Evolutionary conservation across 768 basidiomycete genomes (phyloP), one percentile per base, ranked within the genome.

Genomic region (Mycena belliarum): DNA sequence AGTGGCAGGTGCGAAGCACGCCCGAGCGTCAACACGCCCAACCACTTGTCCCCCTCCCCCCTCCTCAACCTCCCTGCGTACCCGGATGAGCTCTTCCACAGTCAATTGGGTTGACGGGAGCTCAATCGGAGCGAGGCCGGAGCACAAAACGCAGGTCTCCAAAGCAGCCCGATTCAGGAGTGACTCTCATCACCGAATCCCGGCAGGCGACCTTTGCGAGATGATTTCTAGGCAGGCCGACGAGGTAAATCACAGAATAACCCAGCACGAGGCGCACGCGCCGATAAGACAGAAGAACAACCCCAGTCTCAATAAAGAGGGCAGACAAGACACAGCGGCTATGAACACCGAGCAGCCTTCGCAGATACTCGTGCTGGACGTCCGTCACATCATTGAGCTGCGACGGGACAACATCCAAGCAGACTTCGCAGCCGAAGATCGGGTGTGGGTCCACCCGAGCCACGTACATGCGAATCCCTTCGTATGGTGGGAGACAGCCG

Each of bases 371-470:
- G 10, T 51, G 50, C 11, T 51, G 50, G 9, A 51, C 42, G 24
- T 44, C 52, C 0, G 33, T 38, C 9, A 53, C 33, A 10, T 53
- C 43, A 1, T 20, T 9, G 20, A 53, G 33, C 6, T 6, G 6
- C 45, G 32, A 1, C 3, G 24, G 1, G n/a, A 45, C 52, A 11
- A 53, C 52, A 25, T 53, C 52, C 1, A 53, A 24, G n/a, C 21
- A 25, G 32, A 70, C 48, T 33, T 70, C 65, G 20, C 65, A 66
- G 2, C 66, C 66, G 8, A 61, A 65, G 0, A 51, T 66, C 1
- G 68, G 64, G 45, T 68, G 69, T 10, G 66, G 65, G 49, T 70
- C 67, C 0, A 70, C 54, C 0, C 58, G 59, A 0, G 58, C 65
- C 56, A 60, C 66, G 46, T 66, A 68, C 1, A 70, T n/a, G 49